Evolutionary conservation across 176 grass and related monocot species (phyloP), one percentile per base, ranked within the genome.

Genomic region (Zizania latifolia): DNA sequence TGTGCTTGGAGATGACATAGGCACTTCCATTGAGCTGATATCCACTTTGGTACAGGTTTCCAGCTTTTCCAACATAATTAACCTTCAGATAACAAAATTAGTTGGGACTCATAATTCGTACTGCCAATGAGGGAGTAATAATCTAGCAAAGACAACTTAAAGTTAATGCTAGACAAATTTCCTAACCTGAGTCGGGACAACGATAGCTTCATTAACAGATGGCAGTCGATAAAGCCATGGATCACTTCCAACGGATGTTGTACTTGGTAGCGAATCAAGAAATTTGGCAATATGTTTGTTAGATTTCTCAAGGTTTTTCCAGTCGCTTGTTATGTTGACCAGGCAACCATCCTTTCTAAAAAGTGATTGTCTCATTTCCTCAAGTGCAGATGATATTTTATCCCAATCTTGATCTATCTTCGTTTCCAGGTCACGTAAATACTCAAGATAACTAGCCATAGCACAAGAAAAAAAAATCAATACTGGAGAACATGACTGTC

Each of bases 41-140:
- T 84, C 95, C 95, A 75, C 84, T 84, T 86, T 92, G 89, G 70
- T 92, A 99, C 59, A 99, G 72, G 66, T 94, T 92, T 75, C 83
- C 89, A 62, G 95, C 91, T 83, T 99, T 99, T 44, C 95, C 95
- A 78, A 99, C 91, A 92, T 99, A 99, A 80, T 99, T 99, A 68
- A 99, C 95, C 91, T 99, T 66, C 50, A 88, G 41, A 81, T 37
- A 82, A 71, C 65, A 67, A 61, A 51, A 82, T 54, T 76, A 61
- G 64, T 78, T 80, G 38, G 46, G 9, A 75, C 45, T 32, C 31
- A 68, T 19, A 68, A 39, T 43, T 79, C 23, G 75, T 65, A 39
- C 37, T 65, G 36, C 19, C n/a, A 46, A 36, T 0, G 32, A 72
- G n/a, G n/a, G n/a, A n/a, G 36, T 43, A 41, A 23, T 46, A 54